Conservation (phyloP, 345 rosid species). For the Melastoma malabathricum region DNA sequence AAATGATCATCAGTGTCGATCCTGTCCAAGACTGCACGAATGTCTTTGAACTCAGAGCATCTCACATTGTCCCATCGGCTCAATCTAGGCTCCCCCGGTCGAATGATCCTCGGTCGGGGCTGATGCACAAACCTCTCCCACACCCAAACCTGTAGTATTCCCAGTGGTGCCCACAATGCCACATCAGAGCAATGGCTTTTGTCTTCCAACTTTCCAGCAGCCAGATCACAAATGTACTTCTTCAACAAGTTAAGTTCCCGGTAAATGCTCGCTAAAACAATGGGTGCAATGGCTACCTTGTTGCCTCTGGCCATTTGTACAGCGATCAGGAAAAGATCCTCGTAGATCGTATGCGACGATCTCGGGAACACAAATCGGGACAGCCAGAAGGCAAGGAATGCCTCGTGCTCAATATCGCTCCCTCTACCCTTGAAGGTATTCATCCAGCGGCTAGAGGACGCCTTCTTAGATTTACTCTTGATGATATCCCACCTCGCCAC, state of each 20-base stretch:
- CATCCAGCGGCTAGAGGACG: not conserved
- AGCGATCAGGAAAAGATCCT: slow-evolving; percentile 13
- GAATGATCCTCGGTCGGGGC: slow-evolving; percentile 15
- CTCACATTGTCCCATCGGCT: slow-evolving; percentile 19
- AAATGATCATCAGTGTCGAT: slow-evolving; percentile 7
- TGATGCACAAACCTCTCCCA: slow-evolving; percentile 30
- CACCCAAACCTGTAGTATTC: slow-evolving; percentile 22
- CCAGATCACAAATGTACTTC: slow-evolving; percentile 4
- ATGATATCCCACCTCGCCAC: not conserved
- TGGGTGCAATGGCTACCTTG: slow-evolving; percentile 35
- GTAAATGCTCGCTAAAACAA: slow-evolving; percentile 27
- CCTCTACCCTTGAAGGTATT: slow-evolving; percentile 13
- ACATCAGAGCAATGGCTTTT: not conserved
- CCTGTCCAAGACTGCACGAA: slow-evolving; percentile 15
- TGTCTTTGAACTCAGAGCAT: slow-evolving; percentile 1
- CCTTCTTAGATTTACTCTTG: not conserved
- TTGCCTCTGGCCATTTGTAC: slow-evolving; percentile 23
- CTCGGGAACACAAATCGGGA: slow-evolving; percentile 18
- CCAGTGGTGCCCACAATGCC: slow-evolving; percentile 17
- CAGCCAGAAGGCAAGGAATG: slow-evolving; percentile 31
- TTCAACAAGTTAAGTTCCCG: slow-evolving; percentile 20
- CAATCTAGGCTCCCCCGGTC: slow-evolving; percentile 16
- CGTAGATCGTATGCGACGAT: not conserved
- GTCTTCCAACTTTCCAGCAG: not conserved
- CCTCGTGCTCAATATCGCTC: slow-evolving; percentile 27